A percentile compares a stretch with the other conserved stretches of the same genome.
Evolutionary conservation across 2,329 filamentous ascomycete genomes (phyloP).

Genomic region (Cladophialophora chaetospira): DNA sequence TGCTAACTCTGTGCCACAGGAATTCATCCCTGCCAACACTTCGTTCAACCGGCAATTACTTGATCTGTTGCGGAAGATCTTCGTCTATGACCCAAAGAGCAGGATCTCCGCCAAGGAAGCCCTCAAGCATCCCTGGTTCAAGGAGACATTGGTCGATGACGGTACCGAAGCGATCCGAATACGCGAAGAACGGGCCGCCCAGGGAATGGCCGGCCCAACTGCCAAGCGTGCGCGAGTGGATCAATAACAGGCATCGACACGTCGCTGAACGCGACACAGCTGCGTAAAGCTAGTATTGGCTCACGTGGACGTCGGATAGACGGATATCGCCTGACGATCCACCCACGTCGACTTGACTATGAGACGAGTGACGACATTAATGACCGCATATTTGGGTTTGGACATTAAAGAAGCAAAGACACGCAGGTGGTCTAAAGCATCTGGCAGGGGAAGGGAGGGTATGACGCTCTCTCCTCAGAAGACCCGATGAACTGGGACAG

Average conservation of each 20-base stretch:
- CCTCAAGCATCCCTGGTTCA: slow-evolving; percentile 68
- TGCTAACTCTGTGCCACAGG: slow-evolving; percentile 46
- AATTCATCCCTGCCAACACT: slow-evolving; percentile 62
- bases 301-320: background rate
- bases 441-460: background rate
- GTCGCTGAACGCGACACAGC: too few species aligned
- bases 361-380: background rate
- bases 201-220: slow-evolving; percentile 24
- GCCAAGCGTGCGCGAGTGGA: slow-evolving; percentile 28
- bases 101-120: slow-evolving; percentile 67
- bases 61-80: slow-evolving; percentile 63
- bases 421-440: background rate
- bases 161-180: slow-evolving; percentile 66
- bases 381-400: slow-evolving; percentile 1
- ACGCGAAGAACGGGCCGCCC: slow-evolving; percentile 41
- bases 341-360: slow-evolving; percentile 19
- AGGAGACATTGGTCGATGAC: slow-evolving; percentile 64
- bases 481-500: background rate
- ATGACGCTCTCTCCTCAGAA: background rate
- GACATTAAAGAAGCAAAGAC: background rate
- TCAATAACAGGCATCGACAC: background rate
- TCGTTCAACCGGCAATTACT: slow-evolving; percentile 65
- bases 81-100: slow-evolving; percentile 67
- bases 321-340: slow-evolving; percentile 11
- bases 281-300: background rate